A percentile compares a stretch with the other conserved stretches of the same genome.
phyloP scores from a whole-genome alignment of 1,284 basidiomycete genomes.

The Laetiporus sulphureus region DNA sequence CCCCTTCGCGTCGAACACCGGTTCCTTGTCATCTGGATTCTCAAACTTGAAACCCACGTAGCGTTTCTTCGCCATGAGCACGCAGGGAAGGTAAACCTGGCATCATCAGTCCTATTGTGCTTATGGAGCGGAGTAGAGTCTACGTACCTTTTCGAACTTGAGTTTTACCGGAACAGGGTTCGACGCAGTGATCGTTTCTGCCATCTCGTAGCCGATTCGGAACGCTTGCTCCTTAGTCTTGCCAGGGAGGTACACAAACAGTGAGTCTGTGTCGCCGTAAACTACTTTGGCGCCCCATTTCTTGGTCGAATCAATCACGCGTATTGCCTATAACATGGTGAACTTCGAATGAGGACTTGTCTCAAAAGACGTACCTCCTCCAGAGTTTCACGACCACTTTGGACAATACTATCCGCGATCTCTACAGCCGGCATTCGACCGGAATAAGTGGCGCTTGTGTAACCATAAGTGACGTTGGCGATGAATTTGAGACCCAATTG shows the following conservation, averaged over 20 bases:
- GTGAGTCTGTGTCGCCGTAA: constrained; percentile 97
- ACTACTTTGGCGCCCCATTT: constrained; percentile 90
- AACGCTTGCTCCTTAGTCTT: constrained; percentile 93
- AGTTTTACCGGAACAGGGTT: constrained; percentile 93
- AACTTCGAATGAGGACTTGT: not conserved
- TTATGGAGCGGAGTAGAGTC: not conserved
- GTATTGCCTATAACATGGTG: constrained; percentile 62
- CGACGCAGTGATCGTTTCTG: constrained; percentile 76
- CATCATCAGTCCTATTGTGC: not conserved
- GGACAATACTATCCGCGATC: constrained; percentile 96
- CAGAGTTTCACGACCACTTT: constrained; percentile 91
- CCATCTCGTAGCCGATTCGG: constrained; percentile 86
- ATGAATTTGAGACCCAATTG: constrained; percentile 87
- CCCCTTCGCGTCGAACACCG: constrained; percentile 93
- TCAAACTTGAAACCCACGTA: constrained; percentile 98
- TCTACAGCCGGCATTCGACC: constrained; percentile 98
- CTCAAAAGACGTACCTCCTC: constrained; percentile 63
- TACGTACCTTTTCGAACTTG: constrained; percentile 89
- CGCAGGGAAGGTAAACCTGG: constrained; percentile 89
- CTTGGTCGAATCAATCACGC: constrained; percentile 66
- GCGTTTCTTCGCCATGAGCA: constrained; percentile 93
- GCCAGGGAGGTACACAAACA: constrained; percentile 88
- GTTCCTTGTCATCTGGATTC: constrained; percentile 68
- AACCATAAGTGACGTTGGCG: constrained; percentile 91
- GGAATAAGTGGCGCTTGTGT: constrained; percentile 89